phyloP scores from a whole-genome alignment of 495 filamentous ascomycete genomes.

The Lophiotrema nucula region DNA sequence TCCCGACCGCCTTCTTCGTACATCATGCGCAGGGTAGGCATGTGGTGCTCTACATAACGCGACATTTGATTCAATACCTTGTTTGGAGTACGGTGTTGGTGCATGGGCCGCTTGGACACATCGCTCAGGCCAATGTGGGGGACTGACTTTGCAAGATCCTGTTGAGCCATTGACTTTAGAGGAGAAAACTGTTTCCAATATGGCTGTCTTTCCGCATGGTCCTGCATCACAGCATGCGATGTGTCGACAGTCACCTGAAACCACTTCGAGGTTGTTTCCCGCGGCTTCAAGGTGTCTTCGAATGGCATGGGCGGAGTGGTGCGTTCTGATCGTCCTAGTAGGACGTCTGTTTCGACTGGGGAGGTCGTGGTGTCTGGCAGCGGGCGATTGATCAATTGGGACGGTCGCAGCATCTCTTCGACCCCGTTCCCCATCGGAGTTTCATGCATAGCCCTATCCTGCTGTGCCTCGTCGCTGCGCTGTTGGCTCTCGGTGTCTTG shows the following conservation, averaged over 20 bases:
- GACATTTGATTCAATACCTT: constrained; percentile 27
- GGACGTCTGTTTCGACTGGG: neutral
- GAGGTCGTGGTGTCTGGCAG: neutral
- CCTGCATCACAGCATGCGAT: constrained; percentile 40
- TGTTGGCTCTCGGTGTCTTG: neutral
- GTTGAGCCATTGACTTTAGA: constrained; percentile 32
- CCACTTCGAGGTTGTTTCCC: constrained; percentile 10
- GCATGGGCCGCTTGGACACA: constrained; percentile 31
- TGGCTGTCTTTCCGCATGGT: constrained; percentile 43
- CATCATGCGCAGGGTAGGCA: neutral
- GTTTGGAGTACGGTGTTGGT: constrained; percentile 32
- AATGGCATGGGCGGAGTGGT: constrained; percentile 10
- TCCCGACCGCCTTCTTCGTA: constrained; percentile 1
- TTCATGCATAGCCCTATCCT: neutral
- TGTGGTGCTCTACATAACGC: neutral
- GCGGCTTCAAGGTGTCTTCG: neutral
- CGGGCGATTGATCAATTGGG: constrained; percentile 6
- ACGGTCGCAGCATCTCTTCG: constrained; percentile 27
- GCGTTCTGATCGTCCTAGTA: too few species aligned
- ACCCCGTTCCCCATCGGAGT: constrained; percentile 9
- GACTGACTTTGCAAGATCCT: constrained; percentile 36
- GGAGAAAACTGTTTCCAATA: constrained; percentile 41
- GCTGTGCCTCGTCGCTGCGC: neutral
- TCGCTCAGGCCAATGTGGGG: constrained; percentile 39
- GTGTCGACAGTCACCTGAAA: constrained; percentile 34